Conservation (phyloP, 1,139 yeast species). For the Yamadazyma oceani region DNA sequence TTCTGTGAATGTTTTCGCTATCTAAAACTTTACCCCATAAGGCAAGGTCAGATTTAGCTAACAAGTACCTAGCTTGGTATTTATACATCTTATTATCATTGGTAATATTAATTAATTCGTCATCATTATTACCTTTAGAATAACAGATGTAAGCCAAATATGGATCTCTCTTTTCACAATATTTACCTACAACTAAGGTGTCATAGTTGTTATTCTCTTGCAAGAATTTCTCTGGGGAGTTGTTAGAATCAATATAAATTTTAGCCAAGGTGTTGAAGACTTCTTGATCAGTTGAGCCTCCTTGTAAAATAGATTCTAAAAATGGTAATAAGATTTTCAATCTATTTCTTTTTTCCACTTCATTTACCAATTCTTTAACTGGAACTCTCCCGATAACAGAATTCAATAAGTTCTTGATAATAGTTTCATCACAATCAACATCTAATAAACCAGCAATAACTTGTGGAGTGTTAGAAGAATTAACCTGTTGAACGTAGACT, state of each 20-base stretch:
- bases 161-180: slow-evolving; percentile 99
- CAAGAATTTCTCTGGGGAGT: slow-evolving; percentile 94
- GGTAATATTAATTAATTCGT: slow-evolving; percentile 84
- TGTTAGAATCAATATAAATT: slow-evolving; percentile 95
- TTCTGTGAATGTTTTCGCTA: slow-evolving; percentile 79
- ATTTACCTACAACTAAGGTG: slow-evolving; percentile 91
- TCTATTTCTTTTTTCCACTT: slow-evolving; percentile 95
- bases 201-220: slow-evolving; percentile 88
- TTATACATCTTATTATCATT: slow-evolving; percentile 98
- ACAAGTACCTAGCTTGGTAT: slow-evolving; percentile 94
- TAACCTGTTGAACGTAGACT: slow-evolving; percentile 95
- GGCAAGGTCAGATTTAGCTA: slow-evolving; percentile 76
- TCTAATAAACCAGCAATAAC: slow-evolving; percentile 95
- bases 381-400: slow-evolving; percentile 96
- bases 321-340: slow-evolving; percentile 88
- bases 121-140: slow-evolving; percentile 91
- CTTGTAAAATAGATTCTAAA: slow-evolving; percentile 83
- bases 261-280: slow-evolving; percentile 94
- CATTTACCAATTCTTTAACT: slow-evolving; percentile 81
- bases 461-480: slow-evolving; percentile 93
- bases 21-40: slow-evolving; percentile 81
- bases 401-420: slow-evolving; percentile 75
- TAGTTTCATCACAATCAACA: slow-evolving; percentile 93
- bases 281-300: slow-evolving; percentile 89
- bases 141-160: slow-evolving; percentile 96